A percentile compares a stretch with the other conserved stretches of the same genome.
Conservation (phyloP, 139 green algal species). For the Haematococcus sp. region DNA sequence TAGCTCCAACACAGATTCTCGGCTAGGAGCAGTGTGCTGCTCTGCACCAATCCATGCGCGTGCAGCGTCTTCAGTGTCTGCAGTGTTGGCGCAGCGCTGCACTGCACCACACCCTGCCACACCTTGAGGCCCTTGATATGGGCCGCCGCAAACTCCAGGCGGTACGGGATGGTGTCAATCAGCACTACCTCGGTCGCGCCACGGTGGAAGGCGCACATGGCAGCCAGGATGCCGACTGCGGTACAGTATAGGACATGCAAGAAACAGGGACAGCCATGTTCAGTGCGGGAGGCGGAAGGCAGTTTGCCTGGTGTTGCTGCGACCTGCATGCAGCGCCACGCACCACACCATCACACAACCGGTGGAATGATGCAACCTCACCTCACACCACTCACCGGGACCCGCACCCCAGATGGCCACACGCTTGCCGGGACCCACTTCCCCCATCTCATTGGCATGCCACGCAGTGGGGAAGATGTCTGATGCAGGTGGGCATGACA, state of each 20-base stretch:
- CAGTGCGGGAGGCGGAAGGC: not conserved
- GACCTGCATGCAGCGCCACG: not conserved
- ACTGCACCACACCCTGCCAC: not conserved
- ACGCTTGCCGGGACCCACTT: slow-evolving; percentile 49
- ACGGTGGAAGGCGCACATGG: slow-evolving; percentile 49
- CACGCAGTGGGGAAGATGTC: slow-evolving; percentile 79
- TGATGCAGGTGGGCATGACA: too few species aligned
- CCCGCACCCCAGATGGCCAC: slow-evolving; percentile 79
- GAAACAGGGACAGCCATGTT: not conserved
- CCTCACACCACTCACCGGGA: too few species aligned
- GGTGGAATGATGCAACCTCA: not conserved
- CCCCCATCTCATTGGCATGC: slow-evolving; percentile 62
- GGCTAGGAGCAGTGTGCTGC: too few species aligned
- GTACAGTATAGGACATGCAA: not conserved
- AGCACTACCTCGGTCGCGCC: slow-evolving; percentile 57
- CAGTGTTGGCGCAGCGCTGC: slow-evolving; percentile 9
- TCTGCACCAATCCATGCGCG: too few species aligned
- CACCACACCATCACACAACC: too few species aligned
- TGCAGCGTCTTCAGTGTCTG: too few species aligned
- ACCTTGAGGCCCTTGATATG: slow-evolving; percentile 31
- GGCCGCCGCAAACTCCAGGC: slow-evolving; percentile 48
- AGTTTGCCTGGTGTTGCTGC: not conserved
- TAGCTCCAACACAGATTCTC: too few species aligned
- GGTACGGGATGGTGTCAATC: slow-evolving; percentile 58
- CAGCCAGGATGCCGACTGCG: slow-evolving; percentile 71